Conservation (phyloP, 2,329 filamentous ascomycete genomes). For the Sclerotinia borealis region DNA sequence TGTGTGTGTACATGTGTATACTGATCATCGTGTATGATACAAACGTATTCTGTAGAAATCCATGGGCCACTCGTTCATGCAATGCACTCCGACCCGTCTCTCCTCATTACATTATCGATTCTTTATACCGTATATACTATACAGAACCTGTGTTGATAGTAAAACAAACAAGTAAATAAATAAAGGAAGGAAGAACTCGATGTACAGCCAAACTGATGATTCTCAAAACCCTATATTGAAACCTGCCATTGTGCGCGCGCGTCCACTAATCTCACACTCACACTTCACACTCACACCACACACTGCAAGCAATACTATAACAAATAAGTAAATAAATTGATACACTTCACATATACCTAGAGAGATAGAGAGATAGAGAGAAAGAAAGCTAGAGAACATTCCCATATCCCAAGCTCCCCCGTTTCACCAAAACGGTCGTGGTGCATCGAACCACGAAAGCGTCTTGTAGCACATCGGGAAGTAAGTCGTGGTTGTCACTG, state of each 20-base stretch:
- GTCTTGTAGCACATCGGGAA: background rate
- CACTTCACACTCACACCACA: too few species aligned
- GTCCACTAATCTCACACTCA: too few species aligned
- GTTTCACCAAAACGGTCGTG: conserved; percentile 7
- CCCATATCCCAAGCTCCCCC: background rate
- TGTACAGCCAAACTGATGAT: too few species aligned
- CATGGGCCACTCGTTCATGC: background rate
- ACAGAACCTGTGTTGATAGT: background rate
- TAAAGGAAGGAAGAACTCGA: too few species aligned
- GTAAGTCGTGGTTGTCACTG: background rate
- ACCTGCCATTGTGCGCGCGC: too few species aligned
- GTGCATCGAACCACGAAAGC: background rate
- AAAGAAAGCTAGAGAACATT: background rate
- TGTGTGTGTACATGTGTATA: background rate
- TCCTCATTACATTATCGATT: background rate
- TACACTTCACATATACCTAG: too few species aligned
- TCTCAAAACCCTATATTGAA: too few species aligned
- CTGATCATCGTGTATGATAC: background rate
- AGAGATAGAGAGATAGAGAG: too few species aligned
- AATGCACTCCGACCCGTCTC: background rate
- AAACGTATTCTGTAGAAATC: too few species aligned
- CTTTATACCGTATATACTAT: background rate
- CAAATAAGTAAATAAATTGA: too few species aligned
- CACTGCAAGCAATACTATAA: too few species aligned
- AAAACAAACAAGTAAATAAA: background rate